Conservation (phyloP, 108 stramenopile species). For the Skeletonema marinoi region DNA sequence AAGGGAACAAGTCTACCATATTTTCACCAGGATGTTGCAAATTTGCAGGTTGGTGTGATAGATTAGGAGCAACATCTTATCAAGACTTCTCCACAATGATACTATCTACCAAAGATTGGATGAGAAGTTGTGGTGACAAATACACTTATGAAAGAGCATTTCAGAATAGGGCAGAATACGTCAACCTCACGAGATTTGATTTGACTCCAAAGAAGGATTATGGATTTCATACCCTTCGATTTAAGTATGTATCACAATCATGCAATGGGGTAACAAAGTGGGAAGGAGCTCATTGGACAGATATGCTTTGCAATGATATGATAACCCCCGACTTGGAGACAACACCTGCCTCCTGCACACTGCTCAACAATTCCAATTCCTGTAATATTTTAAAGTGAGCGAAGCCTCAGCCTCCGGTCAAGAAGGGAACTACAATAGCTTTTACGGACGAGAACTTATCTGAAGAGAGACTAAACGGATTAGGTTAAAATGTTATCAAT, state of each 20-base stretch:
- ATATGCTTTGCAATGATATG: neutral
- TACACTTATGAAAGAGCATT: neutral
- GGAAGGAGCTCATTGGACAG: neutral
- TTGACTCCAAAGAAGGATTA: slow-evolving; percentile 5
- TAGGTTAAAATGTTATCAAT: too few relatives aligned
- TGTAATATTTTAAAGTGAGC: too few relatives aligned
- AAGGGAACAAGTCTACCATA: neutral
- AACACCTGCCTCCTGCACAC: neutral
- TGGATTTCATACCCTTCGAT: neutral
- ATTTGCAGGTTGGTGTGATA: neutral
- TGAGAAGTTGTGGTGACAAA: neutral
- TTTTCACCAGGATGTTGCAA: neutral
- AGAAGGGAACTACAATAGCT: too few relatives aligned
- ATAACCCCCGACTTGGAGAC: neutral
- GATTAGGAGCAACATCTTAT: neutral
- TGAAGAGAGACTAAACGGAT: too few relatives aligned
- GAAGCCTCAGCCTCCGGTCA: too few relatives aligned
- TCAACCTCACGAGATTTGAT: neutral
- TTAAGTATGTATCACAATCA: neutral
- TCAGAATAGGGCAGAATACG: neutral
- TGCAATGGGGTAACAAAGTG: neutral
- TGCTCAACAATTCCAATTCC: too few relatives aligned
- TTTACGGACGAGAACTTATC: too few relatives aligned
- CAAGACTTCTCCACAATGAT: slow-evolving; percentile 9
- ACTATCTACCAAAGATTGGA: neutral